Conservation (phyloP, 2,329 filamentous ascomycete genomes). For the Colletotrichum sp. region DNA sequence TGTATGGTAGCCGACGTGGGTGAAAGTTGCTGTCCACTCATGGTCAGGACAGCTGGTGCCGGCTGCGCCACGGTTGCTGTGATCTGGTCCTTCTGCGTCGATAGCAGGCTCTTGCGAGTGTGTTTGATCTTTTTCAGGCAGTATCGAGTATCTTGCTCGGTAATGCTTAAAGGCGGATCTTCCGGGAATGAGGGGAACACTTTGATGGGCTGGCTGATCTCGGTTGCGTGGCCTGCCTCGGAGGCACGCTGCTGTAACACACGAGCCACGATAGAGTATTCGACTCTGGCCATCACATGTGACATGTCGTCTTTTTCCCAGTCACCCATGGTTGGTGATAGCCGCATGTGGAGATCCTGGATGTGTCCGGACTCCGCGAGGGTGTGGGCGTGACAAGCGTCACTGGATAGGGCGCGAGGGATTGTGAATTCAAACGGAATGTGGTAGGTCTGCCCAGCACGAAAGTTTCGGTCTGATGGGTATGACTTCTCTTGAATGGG, state of each 20-base stretch:
- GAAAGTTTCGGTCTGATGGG: constrained; percentile 49
- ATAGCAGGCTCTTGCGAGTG: constrained; percentile 56
- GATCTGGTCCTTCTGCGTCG: constrained; percentile 52
- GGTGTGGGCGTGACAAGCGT: constrained; percentile 60
- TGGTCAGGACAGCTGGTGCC: constrained; percentile 49
- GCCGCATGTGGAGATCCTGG: constrained; percentile 54
- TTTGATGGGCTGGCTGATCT: constrained; percentile 49
- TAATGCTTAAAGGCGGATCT: constrained; percentile 55
- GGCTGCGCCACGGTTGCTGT: constrained; percentile 50
- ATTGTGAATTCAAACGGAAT: constrained; percentile 65
- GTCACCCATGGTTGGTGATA: constrained; percentile 57
- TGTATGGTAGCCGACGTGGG: constrained; percentile 44
- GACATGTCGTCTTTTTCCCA: constrained; percentile 60
- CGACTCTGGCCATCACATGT: constrained; percentile 57
- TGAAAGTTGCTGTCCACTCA: constrained; percentile 50
- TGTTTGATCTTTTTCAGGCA: constrained; percentile 54
- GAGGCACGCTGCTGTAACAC: constrained; percentile 30
- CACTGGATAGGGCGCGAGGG: constrained; percentile 59
- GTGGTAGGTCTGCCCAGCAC: constrained; percentile 49
- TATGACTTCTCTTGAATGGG: constrained; percentile 51
- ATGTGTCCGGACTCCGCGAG: constrained; percentile 44
- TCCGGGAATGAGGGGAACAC: constrained; percentile 54
- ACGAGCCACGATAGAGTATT: constrained; percentile 56
- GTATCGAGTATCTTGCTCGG: constrained; percentile 52
- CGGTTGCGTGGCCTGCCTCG: constrained; percentile 35